These are phyloP conservation scores for Alnus glutinosa DNA, from an alignment of 306 rosid genomes.

Conservation along the genomic window DNA sequence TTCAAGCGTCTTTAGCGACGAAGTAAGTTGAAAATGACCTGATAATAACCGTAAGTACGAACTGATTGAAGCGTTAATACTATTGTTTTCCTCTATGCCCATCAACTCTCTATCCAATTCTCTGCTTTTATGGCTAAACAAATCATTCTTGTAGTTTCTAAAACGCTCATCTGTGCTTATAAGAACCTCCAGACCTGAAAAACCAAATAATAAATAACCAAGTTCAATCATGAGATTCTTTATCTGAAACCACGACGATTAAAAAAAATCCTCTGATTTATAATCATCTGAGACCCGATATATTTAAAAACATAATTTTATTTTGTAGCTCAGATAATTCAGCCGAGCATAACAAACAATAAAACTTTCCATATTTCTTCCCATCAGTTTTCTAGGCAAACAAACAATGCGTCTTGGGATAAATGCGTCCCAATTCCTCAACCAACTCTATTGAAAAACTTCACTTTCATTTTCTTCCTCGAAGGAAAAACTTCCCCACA, in stretches of 20 bases:
- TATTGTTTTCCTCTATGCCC: conserved; percentile 62
- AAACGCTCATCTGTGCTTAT: conserved; percentile 58
- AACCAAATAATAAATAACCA: not conserved
- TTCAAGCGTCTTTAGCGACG: conserved; percentile 78
- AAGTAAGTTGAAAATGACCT: conserved; percentile 51
- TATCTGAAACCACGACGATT: not conserved
- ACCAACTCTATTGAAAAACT: not conserved
- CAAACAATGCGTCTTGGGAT: not conserved
- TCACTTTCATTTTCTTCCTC: not conserved
- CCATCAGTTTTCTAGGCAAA: not conserved
- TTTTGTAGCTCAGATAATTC: not conserved
- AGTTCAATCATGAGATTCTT: not conserved
- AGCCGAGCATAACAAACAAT: not conserved
- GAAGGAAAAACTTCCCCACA: not conserved
- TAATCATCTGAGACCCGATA: not conserved
- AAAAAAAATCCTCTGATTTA: not conserved
- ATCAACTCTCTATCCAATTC: conserved; percentile 82
- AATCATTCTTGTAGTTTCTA: conserved; percentile 58
- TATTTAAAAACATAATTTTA: not conserved
- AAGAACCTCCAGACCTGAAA: conserved; percentile 83
- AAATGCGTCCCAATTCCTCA: not conserved
- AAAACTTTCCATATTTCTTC: not conserved
- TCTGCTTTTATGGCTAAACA: conserved; percentile 62
- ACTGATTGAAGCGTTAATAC: conserved; percentile 52
- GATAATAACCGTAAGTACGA: conserved; percentile 68